Conservation (phyloP, 345 rosid genomes). For the Sisymbrium irio region DNA sequence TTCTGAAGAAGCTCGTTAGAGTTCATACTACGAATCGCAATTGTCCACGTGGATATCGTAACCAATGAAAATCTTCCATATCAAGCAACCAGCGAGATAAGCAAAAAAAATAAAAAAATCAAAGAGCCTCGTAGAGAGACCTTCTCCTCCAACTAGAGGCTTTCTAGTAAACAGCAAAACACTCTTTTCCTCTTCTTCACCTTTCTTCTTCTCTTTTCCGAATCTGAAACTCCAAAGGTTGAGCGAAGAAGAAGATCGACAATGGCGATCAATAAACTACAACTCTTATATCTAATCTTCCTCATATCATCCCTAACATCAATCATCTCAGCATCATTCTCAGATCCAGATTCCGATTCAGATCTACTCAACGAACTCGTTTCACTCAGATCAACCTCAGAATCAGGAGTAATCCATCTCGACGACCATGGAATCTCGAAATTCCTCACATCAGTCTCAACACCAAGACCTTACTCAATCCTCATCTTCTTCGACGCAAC, state of each 20-base stretch:
- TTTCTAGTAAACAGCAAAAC: conserved; percentile 21
- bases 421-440: conserved; percentile 75
- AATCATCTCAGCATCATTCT: neutral
- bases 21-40: too few relatives aligned
- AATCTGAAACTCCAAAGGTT: conserved; percentile 9
- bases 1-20: too few relatives aligned
- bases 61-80: conserved; percentile 8
- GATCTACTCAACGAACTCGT: conserved; percentile 62
- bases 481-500: conserved; percentile 88
- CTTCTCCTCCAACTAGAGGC: conserved; percentile 10
- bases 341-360: conserved; percentile 35
- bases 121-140: neutral
- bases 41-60: neutral
- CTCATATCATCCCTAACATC: conserved; percentile 34
- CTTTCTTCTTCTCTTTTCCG: neutral
- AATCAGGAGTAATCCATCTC: conserved; percentile 71
- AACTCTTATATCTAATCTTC: conserved; percentile 16
- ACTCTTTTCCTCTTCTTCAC: too few relatives aligned
- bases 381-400: conserved; percentile 58
- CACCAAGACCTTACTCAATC: conserved; percentile 72
- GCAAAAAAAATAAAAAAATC: neutral
- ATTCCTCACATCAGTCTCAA: conserved; percentile 60
- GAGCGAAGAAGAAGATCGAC: neutral
- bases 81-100: neutral
- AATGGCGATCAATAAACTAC: conserved; percentile 41